Evolutionary conservation across 164 flowering plant species (phyloP).

Genomic region (Annona cherimola): DNA sequence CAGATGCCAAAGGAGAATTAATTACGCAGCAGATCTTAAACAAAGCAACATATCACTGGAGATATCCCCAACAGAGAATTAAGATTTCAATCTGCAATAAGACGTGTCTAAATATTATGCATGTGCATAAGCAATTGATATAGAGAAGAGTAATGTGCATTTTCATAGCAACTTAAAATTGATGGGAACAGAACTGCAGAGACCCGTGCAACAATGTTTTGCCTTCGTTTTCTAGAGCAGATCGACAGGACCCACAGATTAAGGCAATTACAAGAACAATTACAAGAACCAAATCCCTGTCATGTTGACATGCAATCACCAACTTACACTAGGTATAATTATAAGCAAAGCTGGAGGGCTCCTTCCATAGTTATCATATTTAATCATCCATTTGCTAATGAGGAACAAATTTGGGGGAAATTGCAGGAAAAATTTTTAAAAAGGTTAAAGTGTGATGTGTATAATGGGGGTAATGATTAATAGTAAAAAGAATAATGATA

Average conservation of each 20-base stretch:
- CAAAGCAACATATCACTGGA: not conserved
- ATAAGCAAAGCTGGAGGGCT: not conserved
- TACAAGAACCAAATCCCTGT: not conserved
- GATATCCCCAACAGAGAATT: not conserved
- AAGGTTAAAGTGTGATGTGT: too few relatives aligned
- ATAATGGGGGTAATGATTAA: too few relatives aligned
- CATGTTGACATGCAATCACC: not conserved
- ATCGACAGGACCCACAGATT: not conserved
- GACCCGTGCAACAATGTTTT: not conserved
- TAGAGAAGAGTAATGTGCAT: too few relatives aligned
- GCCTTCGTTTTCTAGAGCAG: not conserved
- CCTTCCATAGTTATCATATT: not conserved
- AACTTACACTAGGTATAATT: not conserved
- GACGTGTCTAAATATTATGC: not conserved
- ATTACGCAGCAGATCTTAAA: not conserved
- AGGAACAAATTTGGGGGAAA: too few relatives aligned
- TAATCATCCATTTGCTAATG: too few relatives aligned
- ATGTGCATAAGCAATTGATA: not conserved
- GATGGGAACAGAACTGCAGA: not conserved
- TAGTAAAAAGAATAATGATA: too few relatives aligned
- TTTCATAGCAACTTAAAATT: not conserved
- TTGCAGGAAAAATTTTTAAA: too few relatives aligned
- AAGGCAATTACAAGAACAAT: too few relatives aligned
- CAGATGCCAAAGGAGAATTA: not conserved
- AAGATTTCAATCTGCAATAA: not conserved